These are phyloP conservation scores for Mycosarcoma maydis DNA, from an alignment of 1,284 basidiomycete genomes.

Conservation along the genomic window DNA sequence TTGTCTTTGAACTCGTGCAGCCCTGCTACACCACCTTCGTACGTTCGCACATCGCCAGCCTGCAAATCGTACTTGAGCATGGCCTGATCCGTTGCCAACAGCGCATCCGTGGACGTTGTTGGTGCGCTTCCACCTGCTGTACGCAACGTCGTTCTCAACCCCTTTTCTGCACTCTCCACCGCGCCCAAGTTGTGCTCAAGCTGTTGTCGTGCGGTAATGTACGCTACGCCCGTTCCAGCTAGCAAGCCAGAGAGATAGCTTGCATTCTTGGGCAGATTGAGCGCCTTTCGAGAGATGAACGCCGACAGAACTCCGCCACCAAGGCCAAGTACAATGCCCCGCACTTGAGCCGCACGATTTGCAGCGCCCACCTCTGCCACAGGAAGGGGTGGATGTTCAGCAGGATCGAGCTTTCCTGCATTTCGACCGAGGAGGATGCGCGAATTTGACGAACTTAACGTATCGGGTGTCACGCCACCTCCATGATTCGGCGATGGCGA, in stretches of 20 bases:
- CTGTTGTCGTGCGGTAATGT: conserved; percentile 39
- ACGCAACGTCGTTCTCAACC: conserved; percentile 10
- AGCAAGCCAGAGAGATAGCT: conserved; percentile 39
- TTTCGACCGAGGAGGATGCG: conserved; percentile 25
- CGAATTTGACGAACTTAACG: conserved; percentile 3
- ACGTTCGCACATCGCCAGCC: conserved; percentile 4
- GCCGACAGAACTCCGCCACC: conserved; percentile 37
- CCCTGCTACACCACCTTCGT: conserved; percentile 39
- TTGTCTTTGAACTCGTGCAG: conserved; percentile 38
- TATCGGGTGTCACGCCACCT: conserved; percentile 16
- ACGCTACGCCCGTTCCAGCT: conserved; percentile 48
- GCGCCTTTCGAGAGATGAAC: conserved; percentile 35
- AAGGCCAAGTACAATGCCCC: conserved; percentile 37
- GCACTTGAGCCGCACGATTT: conserved; percentile 38
- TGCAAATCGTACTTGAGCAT: conserved; percentile 48
- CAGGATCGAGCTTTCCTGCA: conserved; percentile 31
- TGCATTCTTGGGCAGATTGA: conserved; percentile 37
- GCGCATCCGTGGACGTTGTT: background rate
- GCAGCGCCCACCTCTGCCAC: conserved; percentile 35
- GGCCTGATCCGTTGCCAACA: conserved; percentile 30
- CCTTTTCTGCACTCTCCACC: conserved; percentile 32
- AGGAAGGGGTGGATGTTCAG: conserved; percentile 36
- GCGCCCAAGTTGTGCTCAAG: conserved; percentile 34
- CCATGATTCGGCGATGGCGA: conserved; percentile 29
- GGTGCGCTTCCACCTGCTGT: background rate